Base-by-base conservation (phyloP, 2,329 filamentous ascomycete genomes). In the Ascosphaera pollenicola region DNA sequence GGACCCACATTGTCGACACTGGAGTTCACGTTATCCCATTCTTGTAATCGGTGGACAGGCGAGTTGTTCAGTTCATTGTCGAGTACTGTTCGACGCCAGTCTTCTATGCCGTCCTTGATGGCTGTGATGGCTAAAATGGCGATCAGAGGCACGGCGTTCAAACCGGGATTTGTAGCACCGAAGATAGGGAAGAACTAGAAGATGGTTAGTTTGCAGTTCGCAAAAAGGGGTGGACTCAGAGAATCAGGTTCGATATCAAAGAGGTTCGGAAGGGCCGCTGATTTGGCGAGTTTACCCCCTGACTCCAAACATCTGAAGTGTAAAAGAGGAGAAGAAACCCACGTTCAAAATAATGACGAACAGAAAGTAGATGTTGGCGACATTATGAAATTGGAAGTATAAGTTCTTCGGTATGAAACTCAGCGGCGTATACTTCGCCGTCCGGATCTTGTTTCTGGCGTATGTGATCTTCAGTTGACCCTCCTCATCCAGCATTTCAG, bases 311-410 rank as follows among this genome's bases (percentile, higher is more conserved):
- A 24, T 24, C 4, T 24, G 15, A 13, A 38, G 19, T 8, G 34
- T 6, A 38, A 17, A n/a, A 26, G 11, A 39, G 17, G 11, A 32
- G 7, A 35, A 26, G 40, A 31, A 39, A 69, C 85, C 68, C 76
- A 95, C 89, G 52, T 78, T 76, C 43, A 98, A 70, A 53, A 98
- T 92, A 54, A 94, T 85, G 50, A 87, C 70, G 61, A 95, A 94
- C 49, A 95, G 66, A 69, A 98, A 98, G 62, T 95, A 98, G 40
- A 95, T 78, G 58, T 98, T 98, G 53, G 89, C 89, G 51, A 98
- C 78, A 54, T 95, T 95, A 61, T 98, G 87, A 54, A 98, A 95
- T 59, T 98, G 91, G 47, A 92, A 82, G 74, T 78, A 98, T 52
- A 98, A 55, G 59, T 98, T 95, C 64, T 95, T 95, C 11, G 89